Evolutionary conservation across 768 basidiomycete species (phyloP).

Genomic region (Suillus plorans): DNA sequence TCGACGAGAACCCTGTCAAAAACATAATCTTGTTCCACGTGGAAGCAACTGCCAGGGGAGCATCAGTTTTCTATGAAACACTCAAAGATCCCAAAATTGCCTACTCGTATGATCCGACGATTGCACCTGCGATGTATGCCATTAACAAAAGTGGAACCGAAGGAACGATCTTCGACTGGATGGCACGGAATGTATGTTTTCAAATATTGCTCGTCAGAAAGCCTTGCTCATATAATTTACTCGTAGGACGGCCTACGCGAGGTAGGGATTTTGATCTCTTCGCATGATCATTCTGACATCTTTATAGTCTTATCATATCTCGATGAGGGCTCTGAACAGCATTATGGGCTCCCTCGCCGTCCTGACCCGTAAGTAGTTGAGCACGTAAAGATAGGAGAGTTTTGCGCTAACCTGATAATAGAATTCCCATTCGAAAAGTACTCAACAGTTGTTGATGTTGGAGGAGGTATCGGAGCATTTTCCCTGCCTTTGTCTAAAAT

Average conservation of each 20-base stretch:
- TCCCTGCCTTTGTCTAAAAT: slow-evolving; percentile 28
- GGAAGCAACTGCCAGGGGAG: slow-evolving; percentile 19
- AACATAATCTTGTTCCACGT: slow-evolving; percentile 22
- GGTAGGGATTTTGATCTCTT: slow-evolving; percentile 9
- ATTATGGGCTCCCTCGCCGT: slow-evolving; percentile 25
- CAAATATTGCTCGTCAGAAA: not conserved
- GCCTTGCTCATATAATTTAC: not conserved
- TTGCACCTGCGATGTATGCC: slow-evolving; percentile 23
- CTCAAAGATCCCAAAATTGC: slow-evolving; percentile 23
- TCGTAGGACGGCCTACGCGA: slow-evolving; percentile 19
- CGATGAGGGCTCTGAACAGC: slow-evolving; percentile 22
- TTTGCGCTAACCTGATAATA: too few relatives aligned
- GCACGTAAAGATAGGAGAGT: too few relatives aligned
- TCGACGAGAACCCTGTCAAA: slow-evolving; percentile 18
- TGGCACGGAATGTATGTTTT: slow-evolving; percentile 20
- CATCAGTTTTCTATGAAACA: slow-evolving; percentile 24
- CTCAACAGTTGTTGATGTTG: slow-evolving; percentile 33
- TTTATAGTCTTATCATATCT: slow-evolving; percentile 19
- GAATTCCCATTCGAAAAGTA: slow-evolving; percentile 6
- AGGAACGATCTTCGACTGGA: slow-evolving; percentile 24
- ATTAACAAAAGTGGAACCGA: slow-evolving; percentile 18
- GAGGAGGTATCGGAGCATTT: slow-evolving; percentile 33
- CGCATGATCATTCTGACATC: not conserved
- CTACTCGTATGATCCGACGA: slow-evolving; percentile 19
- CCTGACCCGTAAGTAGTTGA: too few relatives aligned